Evolutionary conservation across 192 early-diverging fungal genomes (phyloP).

Genomic region (Backusella sp.): DNA sequence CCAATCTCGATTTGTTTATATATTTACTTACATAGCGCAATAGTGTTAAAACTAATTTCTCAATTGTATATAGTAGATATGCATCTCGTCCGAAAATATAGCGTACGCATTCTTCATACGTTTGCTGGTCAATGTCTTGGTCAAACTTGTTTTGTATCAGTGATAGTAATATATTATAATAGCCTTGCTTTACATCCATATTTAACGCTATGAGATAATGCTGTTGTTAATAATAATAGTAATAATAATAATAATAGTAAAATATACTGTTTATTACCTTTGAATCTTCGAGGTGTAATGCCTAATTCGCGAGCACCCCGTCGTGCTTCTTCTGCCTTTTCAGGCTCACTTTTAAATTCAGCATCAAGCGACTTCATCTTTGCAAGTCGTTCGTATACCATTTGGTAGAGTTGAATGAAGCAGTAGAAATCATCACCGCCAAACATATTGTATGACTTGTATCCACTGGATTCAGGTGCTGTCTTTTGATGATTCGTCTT

Average conservation of each 20-base stretch:
- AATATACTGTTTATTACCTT: conserved; percentile 30
- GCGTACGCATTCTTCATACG: conserved; percentile 86
- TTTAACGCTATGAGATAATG: conserved; percentile 24
- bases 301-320: conserved; percentile 54
- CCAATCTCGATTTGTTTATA: neutral
- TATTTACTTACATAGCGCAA: conserved; percentile 54
- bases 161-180: conserved; percentile 75
- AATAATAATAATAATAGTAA: neutral
- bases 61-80: conserved; percentile 85
- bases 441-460: conserved; percentile 64
- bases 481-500: neutral
- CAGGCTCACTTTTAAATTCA: conserved; percentile 51
- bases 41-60: conserved; percentile 79
- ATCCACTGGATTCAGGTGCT: conserved; percentile 18
- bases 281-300: conserved; percentile 43
- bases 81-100: conserved; percentile 87
- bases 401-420: conserved; percentile 85
- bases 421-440: conserved; percentile 86
- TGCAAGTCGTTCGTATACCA: conserved; percentile 71
- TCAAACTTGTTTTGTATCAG: conserved; percentile 74
- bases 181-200: conserved; percentile 56
- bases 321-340: conserved; percentile 52
- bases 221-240: neutral
- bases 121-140: conserved; percentile 72
- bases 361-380: conserved; percentile 77